phyloP scores from a whole-genome alignment of 129 eudicot genomes.

The Flaveria trinervia region DNA sequence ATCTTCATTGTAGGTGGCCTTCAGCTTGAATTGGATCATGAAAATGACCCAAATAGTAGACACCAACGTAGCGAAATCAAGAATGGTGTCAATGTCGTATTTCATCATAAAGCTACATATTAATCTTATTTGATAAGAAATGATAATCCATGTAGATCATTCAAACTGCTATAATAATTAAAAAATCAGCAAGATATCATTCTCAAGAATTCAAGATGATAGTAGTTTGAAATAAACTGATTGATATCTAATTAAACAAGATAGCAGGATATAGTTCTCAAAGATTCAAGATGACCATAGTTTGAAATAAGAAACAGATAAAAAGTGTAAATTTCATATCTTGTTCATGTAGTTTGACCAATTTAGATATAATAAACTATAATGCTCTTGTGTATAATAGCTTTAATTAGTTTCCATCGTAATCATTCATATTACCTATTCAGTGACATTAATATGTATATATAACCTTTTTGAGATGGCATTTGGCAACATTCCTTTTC shows the following conservation, averaged over 20 bases:
- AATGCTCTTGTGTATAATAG: not conserved
- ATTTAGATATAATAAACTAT: not conserved
- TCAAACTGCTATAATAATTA: no score
- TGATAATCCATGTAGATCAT: no score
- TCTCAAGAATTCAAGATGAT: no score
- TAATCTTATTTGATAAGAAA: constrained; percentile 11
- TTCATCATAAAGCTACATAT: constrained; percentile 64
- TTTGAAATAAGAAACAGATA: not conserved
- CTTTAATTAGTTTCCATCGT: not conserved
- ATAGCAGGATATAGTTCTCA: no score
- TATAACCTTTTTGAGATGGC: constrained; percentile 81
- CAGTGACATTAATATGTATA: not conserved
- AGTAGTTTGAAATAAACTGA: no score
- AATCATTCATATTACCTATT: constrained; percentile 1
- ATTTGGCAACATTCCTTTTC: no score
- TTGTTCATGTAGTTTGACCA: not conserved
- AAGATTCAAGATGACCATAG: no score
- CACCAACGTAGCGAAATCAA: constrained; percentile 66
- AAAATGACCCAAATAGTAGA: constrained; percentile 85
- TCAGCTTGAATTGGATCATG: constrained; percentile 76
- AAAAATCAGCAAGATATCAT: no score
- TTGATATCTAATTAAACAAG: no score
- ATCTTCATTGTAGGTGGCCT: constrained; percentile 59
- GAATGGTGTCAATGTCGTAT: constrained; percentile 80
- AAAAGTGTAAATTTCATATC: not conserved